These are phyloP conservation scores for Rhodotorula paludigena DNA, from an alignment of 768 basidiomycete genomes.

Conservation along the genomic window DNA sequence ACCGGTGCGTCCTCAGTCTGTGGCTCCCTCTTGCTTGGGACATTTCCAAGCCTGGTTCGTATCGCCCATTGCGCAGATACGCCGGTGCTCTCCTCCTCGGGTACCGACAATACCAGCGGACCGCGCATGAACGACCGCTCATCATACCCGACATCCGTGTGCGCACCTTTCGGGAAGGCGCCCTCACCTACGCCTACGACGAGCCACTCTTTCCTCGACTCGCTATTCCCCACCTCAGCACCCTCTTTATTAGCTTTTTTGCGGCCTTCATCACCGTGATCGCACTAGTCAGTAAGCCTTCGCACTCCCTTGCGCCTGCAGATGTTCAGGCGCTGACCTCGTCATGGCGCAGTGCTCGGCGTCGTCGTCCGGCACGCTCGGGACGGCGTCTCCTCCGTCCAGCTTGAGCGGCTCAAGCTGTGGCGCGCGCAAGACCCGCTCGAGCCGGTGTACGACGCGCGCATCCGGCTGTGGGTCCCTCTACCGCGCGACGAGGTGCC, in stretches of 20 bases:
- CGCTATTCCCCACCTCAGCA: not conserved
- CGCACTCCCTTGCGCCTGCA: no score
- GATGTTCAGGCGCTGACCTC: not conserved
- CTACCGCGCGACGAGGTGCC: not conserved
- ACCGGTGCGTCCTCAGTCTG: constrained; percentile 1
- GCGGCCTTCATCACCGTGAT: constrained; percentile 18
- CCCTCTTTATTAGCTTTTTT: constrained; percentile 15
- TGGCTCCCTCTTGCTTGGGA: no score
- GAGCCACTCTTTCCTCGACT: constrained; percentile 6
- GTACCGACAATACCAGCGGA: not conserved
- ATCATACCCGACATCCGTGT: not conserved
- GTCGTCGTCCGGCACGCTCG: constrained; percentile 13
- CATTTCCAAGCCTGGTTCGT: not conserved
- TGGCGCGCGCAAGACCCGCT: no score
- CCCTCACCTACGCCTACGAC: not conserved
- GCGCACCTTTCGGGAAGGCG: not conserved
- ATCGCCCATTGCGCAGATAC: constrained; percentile 4
- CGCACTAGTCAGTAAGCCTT: constrained; percentile 14
- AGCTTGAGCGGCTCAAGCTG: constrained; percentile 16
- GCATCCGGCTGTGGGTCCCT: constrained; percentile 21
- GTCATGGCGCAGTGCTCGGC: constrained; percentile 10
- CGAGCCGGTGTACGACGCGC: constrained; percentile 2
- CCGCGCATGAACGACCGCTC: not conserved
- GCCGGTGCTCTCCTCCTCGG: constrained; percentile 15
- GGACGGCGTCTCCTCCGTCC: constrained; percentile 16